phyloP scores from a whole-genome alignment of 1,139 yeast species.

The Yamadazyma sp. region DNA sequence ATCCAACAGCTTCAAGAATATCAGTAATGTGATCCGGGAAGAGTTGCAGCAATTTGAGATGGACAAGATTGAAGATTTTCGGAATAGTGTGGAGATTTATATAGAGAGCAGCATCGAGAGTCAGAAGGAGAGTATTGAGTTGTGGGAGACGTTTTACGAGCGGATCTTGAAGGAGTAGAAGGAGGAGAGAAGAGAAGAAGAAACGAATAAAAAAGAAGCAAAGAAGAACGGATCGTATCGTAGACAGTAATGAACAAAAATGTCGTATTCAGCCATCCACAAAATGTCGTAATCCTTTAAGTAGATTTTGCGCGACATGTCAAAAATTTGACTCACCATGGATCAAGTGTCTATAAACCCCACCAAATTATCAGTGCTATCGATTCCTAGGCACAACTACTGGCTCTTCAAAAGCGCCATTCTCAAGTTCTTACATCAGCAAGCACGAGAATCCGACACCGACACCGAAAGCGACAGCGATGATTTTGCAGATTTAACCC shows the following conservation, averaged over 20 bases:
- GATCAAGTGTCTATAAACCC: slow-evolving; percentile 47
- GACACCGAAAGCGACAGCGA: background rate
- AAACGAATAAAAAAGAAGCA: too few species aligned
- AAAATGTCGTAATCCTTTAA: too few species aligned
- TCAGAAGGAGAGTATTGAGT: slow-evolving; percentile 91
- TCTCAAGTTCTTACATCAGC: slow-evolving; percentile 34
- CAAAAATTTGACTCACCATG: too few species aligned
- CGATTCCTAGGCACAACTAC: slow-evolving; percentile 47
- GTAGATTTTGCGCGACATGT: too few species aligned
- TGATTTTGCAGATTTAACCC: background rate
- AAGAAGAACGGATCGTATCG: too few species aligned
- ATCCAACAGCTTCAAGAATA: slow-evolving; percentile 58
- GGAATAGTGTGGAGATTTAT: slow-evolving; percentile 86
- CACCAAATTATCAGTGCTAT: slow-evolving; percentile 44
- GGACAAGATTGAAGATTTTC: slow-evolving; percentile 80
- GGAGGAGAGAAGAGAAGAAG: too few species aligned
- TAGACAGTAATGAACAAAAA: background rate
- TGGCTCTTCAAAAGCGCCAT: slow-evolving; percentile 53
- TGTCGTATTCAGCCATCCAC: too few species aligned
- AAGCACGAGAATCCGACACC: background rate
- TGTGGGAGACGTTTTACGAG: slow-evolving; percentile 89
- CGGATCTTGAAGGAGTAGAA: slow-evolving; percentile 12
- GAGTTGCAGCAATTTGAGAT: slow-evolving; percentile 73
- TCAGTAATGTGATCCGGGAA: slow-evolving; percentile 62
- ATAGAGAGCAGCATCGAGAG: slow-evolving; percentile 90